Percentiles rank a stretch among this genome's conserved stretches.
These are phyloP conservation scores for Gracilaria caudata DNA, from an alignment of 23 red algal species.

Conservation along the genomic window DNA sequence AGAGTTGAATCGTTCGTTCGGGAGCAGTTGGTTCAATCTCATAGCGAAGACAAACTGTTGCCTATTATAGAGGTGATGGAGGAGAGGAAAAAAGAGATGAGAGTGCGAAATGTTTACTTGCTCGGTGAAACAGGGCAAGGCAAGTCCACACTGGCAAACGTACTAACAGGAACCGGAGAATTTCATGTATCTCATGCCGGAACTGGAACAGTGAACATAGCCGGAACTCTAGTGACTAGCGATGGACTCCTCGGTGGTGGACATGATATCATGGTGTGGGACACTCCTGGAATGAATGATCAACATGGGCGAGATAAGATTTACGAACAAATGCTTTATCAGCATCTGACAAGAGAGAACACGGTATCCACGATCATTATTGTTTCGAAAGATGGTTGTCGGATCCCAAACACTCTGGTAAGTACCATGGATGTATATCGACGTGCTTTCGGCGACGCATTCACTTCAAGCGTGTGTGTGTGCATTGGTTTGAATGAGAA, in stretches of 20 bases:
- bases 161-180: background rate
- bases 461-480: background rate
- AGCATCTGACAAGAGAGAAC: background rate
- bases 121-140: background rate
- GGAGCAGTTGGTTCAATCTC: background rate
- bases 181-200: constrained; percentile 4
- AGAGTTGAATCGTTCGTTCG: background rate
- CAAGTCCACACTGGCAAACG: background rate
- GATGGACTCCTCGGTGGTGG: background rate
- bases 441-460: background rate
- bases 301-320: background rate
- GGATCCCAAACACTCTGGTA: background rate
- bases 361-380: background rate
- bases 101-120: background rate
- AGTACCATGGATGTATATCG: background rate
- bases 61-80: background rate
- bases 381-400: background rate
- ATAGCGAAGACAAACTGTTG: background rate
- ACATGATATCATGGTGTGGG: background rate
- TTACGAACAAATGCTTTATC: background rate
- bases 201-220: background rate
- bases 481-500: background rate
- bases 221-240: background rate
- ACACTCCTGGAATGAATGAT: constrained; percentile 12
- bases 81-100: background rate